Conservation (phyloP, 176 grass and related monocot genomes). For the Canna indica region DNA sequence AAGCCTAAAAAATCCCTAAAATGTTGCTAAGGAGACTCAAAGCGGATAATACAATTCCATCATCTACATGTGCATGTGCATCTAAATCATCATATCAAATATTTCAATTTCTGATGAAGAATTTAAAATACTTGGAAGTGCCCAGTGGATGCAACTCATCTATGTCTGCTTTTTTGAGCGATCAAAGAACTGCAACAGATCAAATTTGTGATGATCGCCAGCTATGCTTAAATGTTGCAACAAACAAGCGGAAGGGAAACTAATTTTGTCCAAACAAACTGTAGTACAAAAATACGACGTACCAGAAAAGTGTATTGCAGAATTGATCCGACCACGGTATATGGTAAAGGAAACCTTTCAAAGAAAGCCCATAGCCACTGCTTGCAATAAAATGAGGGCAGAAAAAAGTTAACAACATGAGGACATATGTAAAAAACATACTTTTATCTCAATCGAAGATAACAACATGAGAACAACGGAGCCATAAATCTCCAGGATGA, state of each 20-base stretch:
- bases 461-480: conserved; percentile 42
- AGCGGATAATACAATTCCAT: no score
- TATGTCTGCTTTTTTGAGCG: not conserved
- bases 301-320: conserved; percentile 33
- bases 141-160: no score
- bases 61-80: no score
- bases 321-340: conserved; percentile 34
- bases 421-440: not conserved
- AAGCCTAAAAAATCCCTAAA: no score
- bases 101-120: no score
- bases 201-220: not conserved
- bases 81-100: no score
- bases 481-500: conserved; percentile 60
- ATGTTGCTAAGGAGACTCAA: no score
- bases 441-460: not conserved
- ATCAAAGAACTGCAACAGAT: not conserved
- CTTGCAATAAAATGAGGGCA: not conserved
- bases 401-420: conserved; percentile 3
- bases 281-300: not conserved
- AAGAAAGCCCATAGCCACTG: conserved; percentile 35
- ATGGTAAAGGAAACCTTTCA: conserved; percentile 36
- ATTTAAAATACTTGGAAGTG: no score
- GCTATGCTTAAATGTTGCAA: not conserved
- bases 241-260: not conserved
- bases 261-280: not conserved